Percentiles rank a stretch among this genome's conserved stretches.
These are phyloP conservation scores for Moricandia arvensis DNA, from an alignment of 345 rosid genomes.

Conservation along the genomic window DNA sequence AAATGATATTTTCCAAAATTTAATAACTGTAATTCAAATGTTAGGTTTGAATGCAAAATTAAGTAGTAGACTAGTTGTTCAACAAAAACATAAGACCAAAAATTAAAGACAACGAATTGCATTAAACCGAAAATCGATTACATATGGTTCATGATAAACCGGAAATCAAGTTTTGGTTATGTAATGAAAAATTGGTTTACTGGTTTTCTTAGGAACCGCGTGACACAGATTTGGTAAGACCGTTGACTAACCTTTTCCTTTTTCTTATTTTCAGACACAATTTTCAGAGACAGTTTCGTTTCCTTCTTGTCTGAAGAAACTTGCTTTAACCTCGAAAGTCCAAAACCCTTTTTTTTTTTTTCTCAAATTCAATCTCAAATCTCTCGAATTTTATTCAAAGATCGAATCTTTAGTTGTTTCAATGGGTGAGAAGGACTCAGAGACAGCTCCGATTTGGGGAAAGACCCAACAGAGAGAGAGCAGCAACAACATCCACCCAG, in stretches of 20 bases:
- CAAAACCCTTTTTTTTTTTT: background rate
- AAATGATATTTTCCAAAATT: background rate
- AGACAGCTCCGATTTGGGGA: slow-evolving; percentile 37
- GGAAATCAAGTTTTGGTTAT: background rate
- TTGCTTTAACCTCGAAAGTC: slow-evolving; percentile 13
- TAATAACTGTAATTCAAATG: background rate
- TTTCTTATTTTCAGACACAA: slow-evolving; percentile 4
- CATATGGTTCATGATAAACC: background rate
- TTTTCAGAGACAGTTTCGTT: background rate
- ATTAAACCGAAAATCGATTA: background rate
- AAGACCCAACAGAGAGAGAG: slow-evolving; percentile 41
- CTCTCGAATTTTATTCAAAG: background rate
- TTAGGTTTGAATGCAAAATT: background rate
- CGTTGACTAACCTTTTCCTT: slow-evolving; percentile 18
- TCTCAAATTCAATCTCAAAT: background rate
- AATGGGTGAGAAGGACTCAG: slow-evolving; percentile 32
- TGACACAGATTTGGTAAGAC: slow-evolving; percentile 23
- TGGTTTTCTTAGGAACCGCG: slow-evolving; percentile 23
- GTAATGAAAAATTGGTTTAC: background rate
- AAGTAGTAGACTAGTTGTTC: background rate
- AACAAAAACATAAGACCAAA: background rate
- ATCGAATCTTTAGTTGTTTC: background rate
- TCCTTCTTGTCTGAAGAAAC: background rate
- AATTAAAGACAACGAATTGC: background rate
- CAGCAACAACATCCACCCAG: slow-evolving; percentile 43